phyloP scores from a whole-genome alignment of 345 rosid species.

The Geranium brycei region DNA sequence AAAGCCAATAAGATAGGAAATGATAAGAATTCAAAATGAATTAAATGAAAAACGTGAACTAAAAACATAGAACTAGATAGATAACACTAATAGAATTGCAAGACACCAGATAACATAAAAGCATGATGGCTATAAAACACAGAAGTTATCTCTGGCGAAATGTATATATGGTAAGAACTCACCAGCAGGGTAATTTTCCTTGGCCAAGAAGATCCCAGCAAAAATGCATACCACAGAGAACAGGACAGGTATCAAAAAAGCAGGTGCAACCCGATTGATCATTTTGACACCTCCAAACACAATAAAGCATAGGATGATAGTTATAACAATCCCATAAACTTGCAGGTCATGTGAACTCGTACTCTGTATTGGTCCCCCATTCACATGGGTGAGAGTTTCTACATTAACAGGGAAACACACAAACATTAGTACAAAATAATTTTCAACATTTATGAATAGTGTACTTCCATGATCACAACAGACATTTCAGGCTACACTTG shows the following conservation, averaged over 20 bases:
- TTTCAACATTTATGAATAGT: background rate
- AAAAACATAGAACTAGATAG: background rate
- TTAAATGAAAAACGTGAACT: background rate
- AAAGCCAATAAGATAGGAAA: background rate
- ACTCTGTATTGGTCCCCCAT: constrained; percentile 44
- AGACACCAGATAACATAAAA: background rate
- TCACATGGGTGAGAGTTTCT: constrained; percentile 67
- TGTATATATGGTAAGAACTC: constrained; percentile 16
- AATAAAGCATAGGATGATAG: constrained; percentile 79
- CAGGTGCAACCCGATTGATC: constrained; percentile 98
- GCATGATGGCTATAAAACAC: background rate
- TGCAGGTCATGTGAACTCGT: constrained; percentile 89
- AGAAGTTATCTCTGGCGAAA: background rate
- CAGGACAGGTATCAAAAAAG: constrained; percentile 86
- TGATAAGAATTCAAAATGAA: background rate
- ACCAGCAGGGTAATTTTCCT: constrained; percentile 64
- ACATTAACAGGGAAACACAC: constrained; percentile 12
- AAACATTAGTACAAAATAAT: background rate
- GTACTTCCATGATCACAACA: background rate
- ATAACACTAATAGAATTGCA: background rate
- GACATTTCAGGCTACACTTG: background rate
- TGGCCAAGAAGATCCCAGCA: constrained; percentile 56
- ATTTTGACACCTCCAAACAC: constrained; percentile 99
- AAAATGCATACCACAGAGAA: constrained; percentile 86
- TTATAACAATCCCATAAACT: constrained; percentile 86